Evolutionary conservation across 176 grass and related monocot species (phyloP).

Genomic region (Hordeum marinum): DNA sequence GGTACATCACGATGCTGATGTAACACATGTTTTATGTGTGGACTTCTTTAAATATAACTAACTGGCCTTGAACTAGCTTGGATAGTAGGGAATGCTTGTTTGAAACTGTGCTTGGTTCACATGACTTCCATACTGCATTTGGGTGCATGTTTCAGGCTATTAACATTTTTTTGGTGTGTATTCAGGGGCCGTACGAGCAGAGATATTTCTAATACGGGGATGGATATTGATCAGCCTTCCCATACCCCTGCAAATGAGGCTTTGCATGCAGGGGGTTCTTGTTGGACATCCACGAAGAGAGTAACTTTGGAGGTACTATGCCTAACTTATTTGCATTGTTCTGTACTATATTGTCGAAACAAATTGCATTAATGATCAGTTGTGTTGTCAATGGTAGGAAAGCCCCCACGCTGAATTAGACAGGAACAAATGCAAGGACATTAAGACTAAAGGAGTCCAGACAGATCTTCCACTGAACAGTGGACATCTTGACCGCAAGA

Average conservation of each 20-base stretch:
- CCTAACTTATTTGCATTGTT: slow-evolving; percentile 1
- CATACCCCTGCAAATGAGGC: slow-evolving; percentile 19
- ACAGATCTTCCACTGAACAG: slow-evolving; percentile 39
- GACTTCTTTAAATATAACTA: background rate
- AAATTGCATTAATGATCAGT: slow-evolving; percentile 11
- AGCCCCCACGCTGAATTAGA: slow-evolving; percentile 16
- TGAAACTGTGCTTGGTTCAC: slow-evolving; percentile 14
- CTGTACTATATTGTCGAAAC: background rate
- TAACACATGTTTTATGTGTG: background rate
- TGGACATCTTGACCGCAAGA: slow-evolving; percentile 27
- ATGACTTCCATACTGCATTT: slow-evolving; percentile 6
- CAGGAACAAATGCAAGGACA: slow-evolving; percentile 6
- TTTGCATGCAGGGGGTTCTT: slow-evolving; percentile 22
- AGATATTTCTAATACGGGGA: background rate
- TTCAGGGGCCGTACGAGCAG: background rate
- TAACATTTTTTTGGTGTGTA: slow-evolving; percentile 1
- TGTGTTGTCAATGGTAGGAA: slow-evolving; percentile 32
- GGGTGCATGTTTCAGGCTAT: background rate
- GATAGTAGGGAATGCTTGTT: background rate
- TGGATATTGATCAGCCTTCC: slow-evolving; percentile 23
- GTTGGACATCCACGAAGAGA: slow-evolving; percentile 7
- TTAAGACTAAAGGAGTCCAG: slow-evolving; percentile 44
- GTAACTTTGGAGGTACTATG: slow-evolving; percentile 37
- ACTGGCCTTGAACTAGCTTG: background rate
- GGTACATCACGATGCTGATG: background rate